A percentile compares a stretch with the other conserved stretches of the same genome.
These are phyloP conservation scores for Synchytrium microbalum DNA, from an alignment of 371 early-diverging fungal species.

Conservation along the genomic window DNA sequence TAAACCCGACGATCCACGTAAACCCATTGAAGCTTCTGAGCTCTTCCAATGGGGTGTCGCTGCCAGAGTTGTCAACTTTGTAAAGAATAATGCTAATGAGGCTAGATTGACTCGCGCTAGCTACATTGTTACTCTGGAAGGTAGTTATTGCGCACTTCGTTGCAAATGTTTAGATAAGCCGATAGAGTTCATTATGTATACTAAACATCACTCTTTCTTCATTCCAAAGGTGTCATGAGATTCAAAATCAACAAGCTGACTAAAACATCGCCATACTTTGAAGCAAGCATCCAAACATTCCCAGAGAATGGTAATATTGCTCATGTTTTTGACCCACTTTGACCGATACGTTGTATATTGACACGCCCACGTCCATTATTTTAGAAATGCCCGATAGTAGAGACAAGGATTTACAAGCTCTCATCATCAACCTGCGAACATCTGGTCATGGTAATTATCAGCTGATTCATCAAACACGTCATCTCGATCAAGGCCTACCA, in stretches of 20 bases:
- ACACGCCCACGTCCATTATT: too few species aligned
- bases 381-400: constrained; percentile 34
- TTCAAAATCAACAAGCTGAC: constrained; percentile 25
- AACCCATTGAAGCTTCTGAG: constrained; percentile 14
- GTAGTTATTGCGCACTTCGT: constrained; percentile 5
- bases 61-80: constrained; percentile 29
- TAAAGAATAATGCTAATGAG: constrained; percentile 15
- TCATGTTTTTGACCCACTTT: constrained; percentile 8
- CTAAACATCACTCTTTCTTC: neutral
- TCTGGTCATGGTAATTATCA: constrained; percentile 38
- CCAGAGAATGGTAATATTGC: constrained; percentile 6
- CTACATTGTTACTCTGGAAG: constrained; percentile 29
- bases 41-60: constrained; percentile 31
- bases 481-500: neutral
- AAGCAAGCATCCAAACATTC: constrained; percentile 19
- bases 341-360: too few species aligned
- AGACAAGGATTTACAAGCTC: constrained; percentile 44
- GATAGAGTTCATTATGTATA: neutral
- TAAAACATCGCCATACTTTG: constrained; percentile 23
- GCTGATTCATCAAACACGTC: neutral
- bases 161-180: neutral
- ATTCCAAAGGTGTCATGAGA: constrained; percentile 24
- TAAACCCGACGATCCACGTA: constrained; percentile 9
- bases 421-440: constrained; percentile 50
- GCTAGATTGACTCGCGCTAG: constrained; percentile 8